Evolutionary conservation across 129 eudicot genomes (phyloP), one percentile per base, ranked within the genome.

Genomic region (Centaurea solstitialis): DNA sequence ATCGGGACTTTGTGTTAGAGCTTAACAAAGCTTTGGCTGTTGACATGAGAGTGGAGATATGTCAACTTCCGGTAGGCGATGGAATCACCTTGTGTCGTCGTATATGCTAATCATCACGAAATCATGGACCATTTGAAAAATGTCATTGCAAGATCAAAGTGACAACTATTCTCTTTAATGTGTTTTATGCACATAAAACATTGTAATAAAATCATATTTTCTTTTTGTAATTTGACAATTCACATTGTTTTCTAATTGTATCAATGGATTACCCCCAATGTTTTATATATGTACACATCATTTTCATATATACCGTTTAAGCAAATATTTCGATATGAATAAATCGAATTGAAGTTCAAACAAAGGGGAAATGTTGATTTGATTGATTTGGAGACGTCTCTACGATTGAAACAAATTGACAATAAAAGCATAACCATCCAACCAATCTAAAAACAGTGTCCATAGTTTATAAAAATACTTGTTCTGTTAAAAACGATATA

Each of bases 81-180:
- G 85, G 85, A 9, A 82, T 82, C 82, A 82, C 86, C 17, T 40
- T 82, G 35, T 82, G 86, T 7, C 86, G 78, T 18, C 86, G 86
- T 40, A 61, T 76, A 76, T 59, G 39, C 9, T 82, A 9, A 82
- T 76, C 4, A 82, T 76, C 4, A 30, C 10, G 13, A 10, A 10
- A 43, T 70, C 21, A 17, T 3, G 47, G 41, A 65, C 10, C 18
- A 26, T 47, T 24, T 23, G 24, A 23, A 26, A 30, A 23, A 13
- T n/a, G 11, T 4, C 53, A 21, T 12, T 70, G 4, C 59, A 47
- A 53, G 45, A 74, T 20, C 38, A 37, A n/a, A 2, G 30, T 11
- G 41, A 64, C 33, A 23, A 21, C 8, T 66, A 7, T 24, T 50
- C 62, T 50, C 62, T 50, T 17, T 50, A 41, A 41, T 41, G 47